These are phyloP conservation scores for Immersiporthe knoxdaviesiana DNA, from an alignment of 2,329 filamentous ascomycete genomes.

Conservation along the genomic window DNA sequence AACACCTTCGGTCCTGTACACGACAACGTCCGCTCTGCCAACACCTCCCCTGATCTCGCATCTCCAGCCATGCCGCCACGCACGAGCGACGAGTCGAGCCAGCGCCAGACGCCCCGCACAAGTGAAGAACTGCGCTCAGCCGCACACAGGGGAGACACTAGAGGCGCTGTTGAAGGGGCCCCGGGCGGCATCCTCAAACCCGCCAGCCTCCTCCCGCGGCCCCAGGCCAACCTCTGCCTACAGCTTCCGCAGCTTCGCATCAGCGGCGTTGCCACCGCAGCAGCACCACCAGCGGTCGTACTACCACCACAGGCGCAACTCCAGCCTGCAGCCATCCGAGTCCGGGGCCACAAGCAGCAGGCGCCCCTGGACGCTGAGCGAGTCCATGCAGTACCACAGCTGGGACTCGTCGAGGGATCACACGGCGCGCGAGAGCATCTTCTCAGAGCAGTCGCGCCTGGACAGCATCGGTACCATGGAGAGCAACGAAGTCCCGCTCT, in stretches of 20 bases:
- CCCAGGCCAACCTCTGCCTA: slow-evolving; percentile 16
- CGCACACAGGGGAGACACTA: slow-evolving; percentile 21
- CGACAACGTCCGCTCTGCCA: slow-evolving; percentile 35
- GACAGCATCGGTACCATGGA: slow-evolving; percentile 23
- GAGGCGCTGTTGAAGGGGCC: slow-evolving; percentile 14
- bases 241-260: slow-evolving; percentile 25
- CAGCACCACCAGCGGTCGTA: slow-evolving; percentile 12
- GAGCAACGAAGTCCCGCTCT: slow-evolving; percentile 6
- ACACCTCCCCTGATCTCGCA: slow-evolving; percentile 32
- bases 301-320: slow-evolving; percentile 21
- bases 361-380: slow-evolving; percentile 10
- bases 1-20: slow-evolving; percentile 24
- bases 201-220: not conserved
- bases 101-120: slow-evolving; percentile 30
- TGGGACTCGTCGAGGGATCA: slow-evolving; percentile 27
- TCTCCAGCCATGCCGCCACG: slow-evolving; percentile 21
- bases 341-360: not conserved
- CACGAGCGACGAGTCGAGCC: slow-evolving; percentile 36
- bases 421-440: slow-evolving; percentile 26
- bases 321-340: slow-evolving; percentile 13
- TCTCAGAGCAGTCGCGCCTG: slow-evolving; percentile 23
- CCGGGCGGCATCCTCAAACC: not conserved
- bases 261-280: slow-evolving; percentile 8
- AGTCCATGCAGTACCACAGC: slow-evolving; percentile 12
- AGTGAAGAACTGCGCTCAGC: slow-evolving; percentile 37